Evolutionary conservation across 1,284 basidiomycete species (phyloP), one percentile per base, ranked within the genome.

Genomic region (Malassezia restricta): DNA sequence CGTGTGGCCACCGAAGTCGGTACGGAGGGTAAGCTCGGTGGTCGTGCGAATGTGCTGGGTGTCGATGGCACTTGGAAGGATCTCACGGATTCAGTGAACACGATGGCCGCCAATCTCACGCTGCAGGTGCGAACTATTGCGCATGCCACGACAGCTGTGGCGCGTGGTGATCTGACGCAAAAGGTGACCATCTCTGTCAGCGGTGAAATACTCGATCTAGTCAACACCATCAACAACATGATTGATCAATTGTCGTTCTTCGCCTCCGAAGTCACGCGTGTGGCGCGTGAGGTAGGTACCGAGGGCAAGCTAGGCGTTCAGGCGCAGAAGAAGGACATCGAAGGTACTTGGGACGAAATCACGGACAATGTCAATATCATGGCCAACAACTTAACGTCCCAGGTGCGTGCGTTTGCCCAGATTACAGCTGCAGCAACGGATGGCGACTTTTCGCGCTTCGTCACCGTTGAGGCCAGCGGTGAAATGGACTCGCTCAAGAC

Each of bases 401-500:
- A 98, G 82, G 94, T 98, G 55, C 84, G 94, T 75, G 94, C 94
- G 15, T 98, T 98, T 71, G 94, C 92, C 0, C 92, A 98, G 76
- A 98, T 98, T 69, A 92, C 89, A 0, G 91, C 92, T 0, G 94
- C 94, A 1, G 94, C 94, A 12, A 96, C 92, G 78, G 92, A 96
- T 71, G 94, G 94, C 57, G 94, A 99, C 77, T 98, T 96, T 76
- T 92, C 89, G 17, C 82, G 91, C 17, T 98, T 98, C 79, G 96
- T 98, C 77, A 98, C 94, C 14, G 92, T 99, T 71, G 92, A 98
- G 71, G 94, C 92, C 0, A 86, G 83, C 52, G 94, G 94, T 51
- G 94, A 98, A 76, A 96, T 98, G 94, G 92, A 98, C 76, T 91
- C 87, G 57, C 81, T 99, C 76, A 98, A 98, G 80, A 96, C 89